phyloP scores from a whole-genome alignment of 1,284 basidiomycete genomes.

The Cryptococcus sp. region DNA sequence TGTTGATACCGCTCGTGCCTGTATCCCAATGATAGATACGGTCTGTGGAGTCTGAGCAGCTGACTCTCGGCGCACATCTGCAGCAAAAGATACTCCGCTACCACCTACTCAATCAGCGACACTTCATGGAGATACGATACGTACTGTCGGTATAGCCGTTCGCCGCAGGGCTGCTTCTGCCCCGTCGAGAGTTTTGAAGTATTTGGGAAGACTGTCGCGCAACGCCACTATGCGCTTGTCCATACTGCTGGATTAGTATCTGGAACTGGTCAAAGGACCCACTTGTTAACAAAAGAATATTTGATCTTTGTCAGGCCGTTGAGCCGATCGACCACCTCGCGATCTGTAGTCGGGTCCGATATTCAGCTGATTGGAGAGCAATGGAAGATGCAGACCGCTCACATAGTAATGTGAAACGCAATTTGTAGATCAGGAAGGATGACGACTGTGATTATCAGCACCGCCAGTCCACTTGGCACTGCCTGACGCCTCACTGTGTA shows the following conservation, averaged over 20 bases:
- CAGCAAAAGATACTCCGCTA: constrained; percentile 1
- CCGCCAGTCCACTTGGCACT: too few species aligned
- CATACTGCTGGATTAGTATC: neutral
- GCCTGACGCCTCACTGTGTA: constrained; percentile 1
- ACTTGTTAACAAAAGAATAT: neutral
- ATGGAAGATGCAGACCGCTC: neutral
- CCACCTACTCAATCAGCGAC: neutral
- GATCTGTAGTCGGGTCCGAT: neutral
- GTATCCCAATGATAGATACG: constrained; percentile 9
- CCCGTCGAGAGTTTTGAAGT: neutral
- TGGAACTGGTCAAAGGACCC: neutral
- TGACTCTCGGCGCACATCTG: constrained; percentile 3
- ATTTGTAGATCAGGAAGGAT: constrained; percentile 1
- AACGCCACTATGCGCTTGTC: constrained; percentile 3
- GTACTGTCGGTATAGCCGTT: neutral
- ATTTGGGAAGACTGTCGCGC: constrained; percentile 1
- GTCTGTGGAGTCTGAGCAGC: constrained; percentile 5
- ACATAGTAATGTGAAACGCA: constrained; percentile 9
- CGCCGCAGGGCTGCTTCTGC: neutral
- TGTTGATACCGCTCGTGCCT: neutral
- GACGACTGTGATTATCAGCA: neutral
- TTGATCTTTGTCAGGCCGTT: neutral
- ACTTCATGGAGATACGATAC: neutral
- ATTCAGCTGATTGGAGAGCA: neutral
- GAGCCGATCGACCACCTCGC: constrained; percentile 3